Evolutionary conservation across 2,329 filamentous ascomycete species (phyloP).

Genomic region (Pseudogymnoascus sp.): DNA sequence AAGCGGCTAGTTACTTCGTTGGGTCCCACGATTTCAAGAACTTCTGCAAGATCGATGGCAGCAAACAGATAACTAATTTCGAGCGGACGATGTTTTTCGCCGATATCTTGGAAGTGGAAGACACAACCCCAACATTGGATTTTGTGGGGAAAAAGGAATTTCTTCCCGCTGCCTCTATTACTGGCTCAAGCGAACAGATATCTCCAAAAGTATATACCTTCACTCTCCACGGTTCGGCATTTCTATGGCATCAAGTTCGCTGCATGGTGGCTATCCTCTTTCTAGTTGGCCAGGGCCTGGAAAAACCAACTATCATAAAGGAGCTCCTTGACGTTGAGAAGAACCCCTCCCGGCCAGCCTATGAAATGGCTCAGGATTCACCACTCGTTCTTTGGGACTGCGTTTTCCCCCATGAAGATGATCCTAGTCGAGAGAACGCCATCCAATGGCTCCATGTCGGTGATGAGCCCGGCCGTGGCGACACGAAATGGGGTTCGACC

Average conservation of each 20-base stretch:
- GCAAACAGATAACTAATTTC: slow-evolving; percentile 84
- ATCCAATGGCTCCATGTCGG: slow-evolving; percentile 75
- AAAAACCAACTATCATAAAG: slow-evolving; percentile 64
- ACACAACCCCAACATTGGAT: slow-evolving; percentile 44
- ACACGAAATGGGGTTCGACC: slow-evolving; percentile 55
- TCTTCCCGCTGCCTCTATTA: slow-evolving; percentile 26
- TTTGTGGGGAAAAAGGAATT: slow-evolving; percentile 46
- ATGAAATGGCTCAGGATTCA: slow-evolving; percentile 83
- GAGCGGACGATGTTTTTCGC: slow-evolving; percentile 70
- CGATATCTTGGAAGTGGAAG: slow-evolving; percentile 64
- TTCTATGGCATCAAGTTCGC: slow-evolving; percentile 96
- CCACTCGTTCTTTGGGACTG: slow-evolving; percentile 96
- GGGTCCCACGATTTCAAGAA: slow-evolving; percentile 93
- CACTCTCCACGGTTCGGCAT: slow-evolving; percentile 80
- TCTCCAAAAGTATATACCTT: slow-evolving; percentile 73
- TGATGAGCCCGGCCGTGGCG: slow-evolving; percentile 50
- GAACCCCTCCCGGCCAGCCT: slow-evolving; percentile 71
- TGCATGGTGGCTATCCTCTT: slow-evolving; percentile 94
- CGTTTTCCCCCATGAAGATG: slow-evolving; percentile 60
- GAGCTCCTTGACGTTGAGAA: slow-evolving; percentile 65
- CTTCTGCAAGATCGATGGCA: slow-evolving; percentile 87
- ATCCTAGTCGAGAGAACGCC: slow-evolving; percentile 44
- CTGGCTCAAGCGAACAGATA: slow-evolving; percentile 11
- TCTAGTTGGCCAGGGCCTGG: slow-evolving; percentile 80
- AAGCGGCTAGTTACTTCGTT: slow-evolving; percentile 71